Evolutionary conservation across 306 rosid species (phyloP).

Genomic region (Medicago lupulina): DNA sequence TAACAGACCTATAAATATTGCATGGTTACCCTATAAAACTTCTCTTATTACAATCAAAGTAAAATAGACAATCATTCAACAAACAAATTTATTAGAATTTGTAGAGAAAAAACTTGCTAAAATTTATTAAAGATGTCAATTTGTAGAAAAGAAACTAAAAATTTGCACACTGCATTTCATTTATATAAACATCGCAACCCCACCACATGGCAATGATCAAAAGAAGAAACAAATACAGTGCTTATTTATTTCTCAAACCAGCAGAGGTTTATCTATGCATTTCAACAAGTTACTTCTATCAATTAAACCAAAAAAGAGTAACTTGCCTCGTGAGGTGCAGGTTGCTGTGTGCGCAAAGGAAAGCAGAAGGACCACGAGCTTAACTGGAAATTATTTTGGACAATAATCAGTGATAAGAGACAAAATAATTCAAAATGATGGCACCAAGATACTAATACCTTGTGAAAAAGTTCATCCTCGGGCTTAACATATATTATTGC

Average conservation of each 20-base stretch:
- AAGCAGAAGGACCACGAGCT: conserved; percentile 76
- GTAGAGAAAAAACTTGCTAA: not conserved
- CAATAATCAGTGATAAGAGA: conserved; percentile 38
- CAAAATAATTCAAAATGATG: not conserved
- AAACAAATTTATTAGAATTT: not conserved
- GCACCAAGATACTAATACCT: conserved; percentile 56
- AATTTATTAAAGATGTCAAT: not conserved
- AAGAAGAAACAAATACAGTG: conserved; percentile 6
- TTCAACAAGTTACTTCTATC: not conserved
- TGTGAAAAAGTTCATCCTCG: conserved; percentile 84
- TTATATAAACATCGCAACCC: conserved; percentile 3
- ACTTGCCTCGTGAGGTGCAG: conserved; percentile 68
- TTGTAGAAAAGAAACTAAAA: conserved; percentile 4
- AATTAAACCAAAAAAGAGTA: conserved; percentile 25
- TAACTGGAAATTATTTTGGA: conserved; percentile 60
- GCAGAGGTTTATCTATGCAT: conserved; percentile 16
- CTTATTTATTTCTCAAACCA: not conserved
- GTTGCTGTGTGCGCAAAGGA: conserved; percentile 62
- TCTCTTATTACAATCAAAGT: not conserved
- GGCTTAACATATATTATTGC: conserved; percentile 66
- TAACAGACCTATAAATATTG: too few relatives aligned
- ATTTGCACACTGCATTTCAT: conserved; percentile 5
- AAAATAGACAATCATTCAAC: not conserved
- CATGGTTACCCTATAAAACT: too few relatives aligned
- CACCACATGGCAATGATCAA: conserved; percentile 12